A percentile compares a stretch with the other conserved stretches of the same genome.
These are phyloP conservation scores for Mycosphaerelloides madeirae DNA, from an alignment of 2,329 filamentous ascomycete species.

Conservation along the genomic window DNA sequence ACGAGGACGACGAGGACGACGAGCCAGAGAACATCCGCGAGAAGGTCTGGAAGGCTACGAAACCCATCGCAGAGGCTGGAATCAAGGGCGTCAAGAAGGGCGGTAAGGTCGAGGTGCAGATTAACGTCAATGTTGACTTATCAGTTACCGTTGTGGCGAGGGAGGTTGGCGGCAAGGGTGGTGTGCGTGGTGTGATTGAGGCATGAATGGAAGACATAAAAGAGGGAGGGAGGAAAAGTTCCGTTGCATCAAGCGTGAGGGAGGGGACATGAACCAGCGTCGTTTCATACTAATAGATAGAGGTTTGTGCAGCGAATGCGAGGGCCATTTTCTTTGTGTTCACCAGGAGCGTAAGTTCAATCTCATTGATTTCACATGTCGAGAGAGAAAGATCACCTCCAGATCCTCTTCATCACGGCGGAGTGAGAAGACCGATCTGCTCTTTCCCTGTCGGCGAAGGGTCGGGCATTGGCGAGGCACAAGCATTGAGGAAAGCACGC, in stretches of 20 bases:
- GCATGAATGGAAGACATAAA: conserved; percentile 10
- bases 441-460: no score
- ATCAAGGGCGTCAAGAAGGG: conserved; percentile 81
- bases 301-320: no score
- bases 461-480: no score
- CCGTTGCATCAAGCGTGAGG: background rate
- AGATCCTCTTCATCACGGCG: no score
- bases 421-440: no score
- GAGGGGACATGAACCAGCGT: no score
- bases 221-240: background rate
- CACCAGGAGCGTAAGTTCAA: no score
- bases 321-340: no score
- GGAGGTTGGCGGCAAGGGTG: conserved; percentile 82
- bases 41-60: conserved; percentile 87
- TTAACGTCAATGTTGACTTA: conserved; percentile 79
- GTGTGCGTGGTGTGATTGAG: conserved; percentile 62
- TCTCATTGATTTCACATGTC: no score
- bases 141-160: conserved; percentile 73
- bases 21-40: conserved; percentile 84
- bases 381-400: no score
- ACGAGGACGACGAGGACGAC: conserved; percentile 59
- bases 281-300: no score
- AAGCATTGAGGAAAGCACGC: no score
- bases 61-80: conserved; percentile 76
- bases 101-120: conserved; percentile 86